Evolutionary conservation across 805 yeast species (phyloP).

Genomic region (Nakazawaea ishiwadae): DNA sequence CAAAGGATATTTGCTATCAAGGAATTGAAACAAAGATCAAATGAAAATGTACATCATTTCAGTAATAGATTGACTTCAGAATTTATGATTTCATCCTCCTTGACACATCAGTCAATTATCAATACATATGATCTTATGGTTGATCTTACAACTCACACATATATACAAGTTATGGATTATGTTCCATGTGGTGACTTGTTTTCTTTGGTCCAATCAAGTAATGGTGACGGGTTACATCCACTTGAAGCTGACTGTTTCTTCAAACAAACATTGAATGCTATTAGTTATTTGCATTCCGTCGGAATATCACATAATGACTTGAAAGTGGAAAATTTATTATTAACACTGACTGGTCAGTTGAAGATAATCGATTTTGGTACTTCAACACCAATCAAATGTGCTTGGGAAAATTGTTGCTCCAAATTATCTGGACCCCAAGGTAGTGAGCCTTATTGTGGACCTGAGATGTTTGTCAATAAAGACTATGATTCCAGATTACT

Average conservation of each 20-base stretch:
- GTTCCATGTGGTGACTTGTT: constrained; percentile 85
- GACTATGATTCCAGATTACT: constrained; percentile 73
- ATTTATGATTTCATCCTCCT: constrained; percentile 78
- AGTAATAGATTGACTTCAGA: constrained; percentile 80
- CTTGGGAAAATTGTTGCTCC: constrained; percentile 76
- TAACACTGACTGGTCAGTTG: constrained; percentile 61
- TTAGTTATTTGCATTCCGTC: constrained; percentile 80
- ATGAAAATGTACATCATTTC: constrained; percentile 54
- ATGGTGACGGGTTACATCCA: constrained; percentile 49
- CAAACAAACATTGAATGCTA: constrained; percentile 80
- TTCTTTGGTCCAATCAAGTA: constrained; percentile 47
- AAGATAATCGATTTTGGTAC: constrained; percentile 88
- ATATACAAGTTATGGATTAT: constrained; percentile 92
- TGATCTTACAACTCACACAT: constrained; percentile 61
- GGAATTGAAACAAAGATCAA: constrained; percentile 60
- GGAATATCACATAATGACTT: constrained; percentile 94
- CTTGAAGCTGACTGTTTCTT: constrained; percentile 84
- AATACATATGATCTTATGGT: constrained; percentile 78
- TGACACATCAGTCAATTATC: constrained; percentile 71
- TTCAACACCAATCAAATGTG: constrained; percentile 84
- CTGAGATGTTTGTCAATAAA: constrained; percentile 67
- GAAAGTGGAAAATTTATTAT: constrained; percentile 80
- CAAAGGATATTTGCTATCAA: constrained; percentile 63
- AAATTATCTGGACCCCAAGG: constrained; percentile 66
- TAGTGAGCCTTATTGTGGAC: constrained; percentile 87